Evolutionary conservation across 164 flowering plant genomes (phyloP), one percentile per base, ranked within the genome.

Genomic region (Vitis labrusca): DNA sequence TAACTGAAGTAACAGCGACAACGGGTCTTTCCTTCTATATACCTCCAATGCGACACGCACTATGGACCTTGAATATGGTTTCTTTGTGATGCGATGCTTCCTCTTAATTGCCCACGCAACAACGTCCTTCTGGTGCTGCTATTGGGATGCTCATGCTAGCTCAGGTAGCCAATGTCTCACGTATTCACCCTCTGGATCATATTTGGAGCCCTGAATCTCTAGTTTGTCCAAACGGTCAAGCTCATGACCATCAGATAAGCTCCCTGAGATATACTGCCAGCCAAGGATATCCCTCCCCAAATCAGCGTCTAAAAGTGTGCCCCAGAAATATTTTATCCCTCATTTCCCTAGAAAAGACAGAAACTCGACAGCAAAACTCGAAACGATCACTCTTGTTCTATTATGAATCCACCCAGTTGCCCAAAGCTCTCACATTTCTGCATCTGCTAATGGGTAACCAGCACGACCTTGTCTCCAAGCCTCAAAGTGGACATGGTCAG

Each of bases 301-400:
- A 76, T 94, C 97, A 11, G 97, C 97, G 83, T 94, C 97, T 78
- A 94, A 75, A 68, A 94, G 89, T 0, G 97, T 94, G 79, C 92
- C 98, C 98, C 98, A 94, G 68, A 94, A 94, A 68, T 94, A 94
- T 76, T 91, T 94, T 97, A 94, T 89, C 14, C 98, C 98, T 97
- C 98, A 92, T 65, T 79, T 86, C 98, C 98, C 92, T 8, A 97
- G 98, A 63, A 92, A 88, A 66, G 87, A 86, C 69, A 94, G 76
- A 68, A 89, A 73, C 77, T 94, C 92, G 30, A 94, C 94, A 69
- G 75, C 88, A 74, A 94, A 94, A 63, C 97, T 84, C n/a, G 97
- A 83, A 67, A 87, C 94, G 66, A 89, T 89, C 29, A 94, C 94
- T 81, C 98, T 82, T 63, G 88, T 79, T 68, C 84, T 78, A 71